Conservation (phyloP, 495 filamentous ascomycete species). For the Penicillium parvum region DNA sequence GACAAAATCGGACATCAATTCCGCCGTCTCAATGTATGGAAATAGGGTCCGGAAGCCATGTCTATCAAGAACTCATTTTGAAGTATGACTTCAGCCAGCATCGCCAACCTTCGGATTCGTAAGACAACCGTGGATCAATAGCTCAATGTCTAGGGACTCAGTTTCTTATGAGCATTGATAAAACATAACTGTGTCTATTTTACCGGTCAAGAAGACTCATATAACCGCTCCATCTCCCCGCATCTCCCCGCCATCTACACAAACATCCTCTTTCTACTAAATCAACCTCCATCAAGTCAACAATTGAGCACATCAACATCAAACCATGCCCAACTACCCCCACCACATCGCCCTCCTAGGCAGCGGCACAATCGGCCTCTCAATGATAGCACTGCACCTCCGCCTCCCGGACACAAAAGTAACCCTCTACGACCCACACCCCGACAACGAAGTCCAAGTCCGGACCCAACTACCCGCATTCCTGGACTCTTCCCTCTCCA, state of each 20-base stretch:
- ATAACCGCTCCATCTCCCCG: too few species aligned
- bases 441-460: constrained; percentile 46
- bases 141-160: too few species aligned
- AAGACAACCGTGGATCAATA: too few species aligned
- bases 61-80: too few species aligned
- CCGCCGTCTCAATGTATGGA: too few species aligned
- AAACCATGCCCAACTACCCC: constrained; percentile 14
- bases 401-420: constrained; percentile 35
- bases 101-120: too few species aligned
- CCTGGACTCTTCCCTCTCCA: constrained; percentile 3
- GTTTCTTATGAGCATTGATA: too few species aligned
- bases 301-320: not conserved
- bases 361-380: constrained; percentile 57
- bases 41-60: too few species aligned
- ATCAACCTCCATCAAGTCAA: not conserved
- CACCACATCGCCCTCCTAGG: constrained; percentile 50
- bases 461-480: constrained; percentile 33
- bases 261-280: not conserved
- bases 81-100: too few species aligned
- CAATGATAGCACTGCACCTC: constrained; percentile 54
- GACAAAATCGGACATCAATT: too few species aligned
- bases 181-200: too few species aligned
- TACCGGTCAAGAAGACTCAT: too few species aligned
- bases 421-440: constrained; percentile 51
- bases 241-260: not conserved